A percentile compares a stretch with the other conserved stretches of the same genome.
These are phyloP conservation scores for Skeletonema tropicum DNA, from an alignment of 108 stramenopile genomes.

Conservation along the genomic window DNA sequence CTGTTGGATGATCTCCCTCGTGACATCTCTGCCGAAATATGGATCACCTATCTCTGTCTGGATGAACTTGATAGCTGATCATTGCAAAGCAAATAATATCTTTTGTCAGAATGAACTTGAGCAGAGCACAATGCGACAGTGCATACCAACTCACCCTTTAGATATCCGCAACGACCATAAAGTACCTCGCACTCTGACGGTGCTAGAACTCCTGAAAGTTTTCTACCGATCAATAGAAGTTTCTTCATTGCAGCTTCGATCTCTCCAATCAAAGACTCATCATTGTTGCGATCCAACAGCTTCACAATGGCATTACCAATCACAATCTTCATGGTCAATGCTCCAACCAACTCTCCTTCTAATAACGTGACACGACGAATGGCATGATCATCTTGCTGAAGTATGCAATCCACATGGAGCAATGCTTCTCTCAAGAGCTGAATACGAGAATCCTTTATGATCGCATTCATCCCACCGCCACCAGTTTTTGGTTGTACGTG, in stretches of 20 bases:
- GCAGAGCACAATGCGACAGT: background rate
- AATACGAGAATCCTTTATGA: background rate
- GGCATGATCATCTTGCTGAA: background rate
- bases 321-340: constrained; percentile 13
- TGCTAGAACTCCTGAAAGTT: background rate
- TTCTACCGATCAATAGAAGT: background rate
- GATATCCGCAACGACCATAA: constrained; percentile 62
- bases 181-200: constrained; percentile 53
- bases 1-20: constrained; percentile 10
- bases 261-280: background rate
- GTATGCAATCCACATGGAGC: background rate
- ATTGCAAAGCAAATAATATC: background rate
- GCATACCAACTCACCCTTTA: constrained; percentile 25
- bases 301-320: constrained; percentile 7
- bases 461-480: background rate
- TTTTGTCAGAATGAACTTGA: background rate
- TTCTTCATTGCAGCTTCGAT: background rate
- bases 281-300: background rate
- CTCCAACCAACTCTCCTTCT: constrained; percentile 37
- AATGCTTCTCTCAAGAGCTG: constrained; percentile 1
- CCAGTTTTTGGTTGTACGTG: background rate
- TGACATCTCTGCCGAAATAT: constrained; percentile 36
- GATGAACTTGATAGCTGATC: constrained; percentile 23
- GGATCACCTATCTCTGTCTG: constrained; percentile 27
- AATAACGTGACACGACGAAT: constrained; percentile 28